Evolutionary conservation across 768 basidiomycete species (phyloP), one percentile per base, ranked within the genome.

Genomic region (Ramaria rubella): DNA sequence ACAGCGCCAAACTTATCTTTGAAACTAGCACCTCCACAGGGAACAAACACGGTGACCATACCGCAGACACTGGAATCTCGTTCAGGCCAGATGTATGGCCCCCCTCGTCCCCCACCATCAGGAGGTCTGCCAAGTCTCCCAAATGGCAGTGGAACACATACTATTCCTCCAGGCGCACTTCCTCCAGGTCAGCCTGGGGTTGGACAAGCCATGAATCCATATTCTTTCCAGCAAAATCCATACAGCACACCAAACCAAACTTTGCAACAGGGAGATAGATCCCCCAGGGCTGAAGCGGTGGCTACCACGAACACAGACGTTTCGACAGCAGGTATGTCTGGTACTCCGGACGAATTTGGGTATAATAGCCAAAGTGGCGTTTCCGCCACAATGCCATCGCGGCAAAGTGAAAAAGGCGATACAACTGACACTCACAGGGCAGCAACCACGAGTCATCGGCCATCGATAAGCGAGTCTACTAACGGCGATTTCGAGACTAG

Each of bases 1-100:
- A 61, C 63, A 21, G 75, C 78, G 1, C 73, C 76, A 2, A 78
- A 69, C 56, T 66, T 77, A 29, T 77, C 63, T 27, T 59, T 42
- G 33, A 3, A 9, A n/a, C 6, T 31, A 7, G 2, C 23, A 8
- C 6, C 40, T 14, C 21, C 52, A 30, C 19, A 15, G 27, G 11
- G 48, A 29, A 26, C 29, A 12, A 15, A 15, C 12, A n/a, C 55
- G 15, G 17, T 46, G 6, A 23, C 44, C 15, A 19, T 56, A 12
- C 27, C 33, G 8, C 46, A 48, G 8, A 14, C 46, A 3, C 8
- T 30, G n/a, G 46, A 48, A 26, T 14, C 29, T 48, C 49, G 49
- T 14, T 17, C 19, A 17, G n/a, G n/a, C n/a, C n/a, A n/a, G n/a
- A 36, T 31, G 19, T 30, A 51, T 36, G 33, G 33, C 17, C 33